Conservation (phyloP, 495 filamentous ascomycete genomes). For the Penicillium flavigenum region DNA sequence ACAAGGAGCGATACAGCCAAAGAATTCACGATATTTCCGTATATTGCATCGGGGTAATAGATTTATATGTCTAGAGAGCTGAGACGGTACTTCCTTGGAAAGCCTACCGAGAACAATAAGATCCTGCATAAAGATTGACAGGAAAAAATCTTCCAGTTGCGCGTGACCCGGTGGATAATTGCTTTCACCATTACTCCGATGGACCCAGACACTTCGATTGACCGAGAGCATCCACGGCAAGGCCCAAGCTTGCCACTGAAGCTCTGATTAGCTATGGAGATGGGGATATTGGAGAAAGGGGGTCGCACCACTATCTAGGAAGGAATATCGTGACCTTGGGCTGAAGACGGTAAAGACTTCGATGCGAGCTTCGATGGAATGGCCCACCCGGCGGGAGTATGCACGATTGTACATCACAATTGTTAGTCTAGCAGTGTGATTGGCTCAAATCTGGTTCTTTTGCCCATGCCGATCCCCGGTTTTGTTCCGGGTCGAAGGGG, state of each 20-base stretch:
- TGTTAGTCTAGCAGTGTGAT: background rate
- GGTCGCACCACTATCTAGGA: background rate
- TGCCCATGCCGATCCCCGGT: conserved; percentile 1
- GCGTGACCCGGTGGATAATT: conserved; percentile 35
- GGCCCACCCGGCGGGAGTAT: conserved; percentile 32
- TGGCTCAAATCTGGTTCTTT: background rate
- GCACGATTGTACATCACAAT: conserved; percentile 21
- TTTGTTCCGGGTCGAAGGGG: background rate
- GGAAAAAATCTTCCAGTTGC: conserved; percentile 21
- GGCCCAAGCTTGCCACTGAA: conserved; percentile 15
- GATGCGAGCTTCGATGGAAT: conserved; percentile 32
- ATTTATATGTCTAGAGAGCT: conserved; percentile 19
- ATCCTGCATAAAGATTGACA: conserved; percentile 11
- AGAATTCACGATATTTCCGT: conserved; percentile 6
- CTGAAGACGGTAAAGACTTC: conserved; percentile 30
- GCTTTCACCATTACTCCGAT: conserved; percentile 34
- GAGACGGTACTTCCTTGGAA: conserved; percentile 23
- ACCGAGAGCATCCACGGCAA: conserved; percentile 28
- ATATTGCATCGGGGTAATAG: conserved; percentile 1
- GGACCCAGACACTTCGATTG: conserved; percentile 25
- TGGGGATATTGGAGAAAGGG: conserved; percentile 9
- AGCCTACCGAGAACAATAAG: conserved; percentile 25
- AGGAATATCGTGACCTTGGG: conserved; percentile 24
- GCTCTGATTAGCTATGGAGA: conserved; percentile 9
- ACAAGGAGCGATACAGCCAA: background rate